phyloP scores from a whole-genome alignment of 805 yeast species.

The Cyberlindnera nakhonratchasimensis region DNA sequence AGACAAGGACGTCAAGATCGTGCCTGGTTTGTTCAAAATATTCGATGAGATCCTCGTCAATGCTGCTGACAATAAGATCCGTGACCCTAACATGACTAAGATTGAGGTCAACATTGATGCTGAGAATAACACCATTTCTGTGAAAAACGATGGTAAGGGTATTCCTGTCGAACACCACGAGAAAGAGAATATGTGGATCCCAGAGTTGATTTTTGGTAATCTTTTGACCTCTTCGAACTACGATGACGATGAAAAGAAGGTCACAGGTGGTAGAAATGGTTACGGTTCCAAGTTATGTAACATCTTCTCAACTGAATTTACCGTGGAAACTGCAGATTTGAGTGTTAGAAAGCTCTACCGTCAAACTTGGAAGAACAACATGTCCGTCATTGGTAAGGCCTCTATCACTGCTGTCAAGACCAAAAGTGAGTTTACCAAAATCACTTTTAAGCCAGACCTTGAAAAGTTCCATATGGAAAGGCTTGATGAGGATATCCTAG shows the following conservation, averaged over 20 bases:
- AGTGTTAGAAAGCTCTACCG: conserved; percentile 56
- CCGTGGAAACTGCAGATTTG: conserved; percentile 84
- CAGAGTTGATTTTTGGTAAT: conserved; percentile 94
- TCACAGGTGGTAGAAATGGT: conserved; percentile 98
- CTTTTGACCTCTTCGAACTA: conserved; percentile 92
- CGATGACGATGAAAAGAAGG: conserved; percentile 92
- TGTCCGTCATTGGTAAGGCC: conserved; percentile 76
- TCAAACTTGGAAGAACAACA: conserved; percentile 86
- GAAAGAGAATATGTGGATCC: conserved; percentile 89
- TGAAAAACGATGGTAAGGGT: conserved; percentile 91
- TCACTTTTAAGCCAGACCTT: conserved; percentile 86
- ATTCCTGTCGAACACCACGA: conserved; percentile 92
- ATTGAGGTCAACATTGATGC: conserved; percentile 79
- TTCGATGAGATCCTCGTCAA: conserved; percentile 96
- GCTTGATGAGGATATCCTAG: conserved; percentile 76
- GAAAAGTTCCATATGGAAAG: conserved; percentile 78
- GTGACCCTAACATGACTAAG: conserved; percentile 87
- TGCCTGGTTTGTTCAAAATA: conserved; percentile 94
- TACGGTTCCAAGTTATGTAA: conserved; percentile 97
- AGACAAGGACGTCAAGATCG: conserved; percentile 64
- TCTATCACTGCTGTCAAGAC: conserved; percentile 46
- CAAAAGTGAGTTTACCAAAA: conserved; percentile 76
- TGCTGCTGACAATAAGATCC: conserved; percentile 97
- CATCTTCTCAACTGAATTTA: conserved; percentile 86
- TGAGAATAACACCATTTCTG: conserved; percentile 70